phyloP scores from a whole-genome alignment of 2,329 filamentous ascomycete species.

The Didymella pinodella region DNA sequence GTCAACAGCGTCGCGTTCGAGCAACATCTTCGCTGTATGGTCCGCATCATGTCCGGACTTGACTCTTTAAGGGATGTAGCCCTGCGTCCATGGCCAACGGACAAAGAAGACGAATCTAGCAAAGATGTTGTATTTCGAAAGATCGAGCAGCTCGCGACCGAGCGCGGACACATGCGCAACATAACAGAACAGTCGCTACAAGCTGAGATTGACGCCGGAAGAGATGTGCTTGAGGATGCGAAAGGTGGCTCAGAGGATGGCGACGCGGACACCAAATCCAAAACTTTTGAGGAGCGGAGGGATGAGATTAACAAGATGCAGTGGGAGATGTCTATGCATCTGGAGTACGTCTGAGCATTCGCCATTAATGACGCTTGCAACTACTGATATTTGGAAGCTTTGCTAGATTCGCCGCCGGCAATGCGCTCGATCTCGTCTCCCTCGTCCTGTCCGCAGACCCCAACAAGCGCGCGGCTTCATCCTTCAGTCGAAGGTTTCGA shows the following conservation, averaged over 20 bases:
- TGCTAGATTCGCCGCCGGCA: constrained; percentile 42
- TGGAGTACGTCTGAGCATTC: constrained; percentile 57
- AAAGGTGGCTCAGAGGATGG: constrained; percentile 57
- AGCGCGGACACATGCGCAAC: constrained; percentile 82
- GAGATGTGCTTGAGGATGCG: constrained; percentile 52
- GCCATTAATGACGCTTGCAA: constrained; percentile 52
- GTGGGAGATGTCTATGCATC: constrained; percentile 52
- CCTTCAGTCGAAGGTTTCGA: constrained; percentile 43
- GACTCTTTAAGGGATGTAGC: constrained; percentile 58
- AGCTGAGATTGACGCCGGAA: constrained; percentile 67
- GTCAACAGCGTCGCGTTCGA: constrained; percentile 5
- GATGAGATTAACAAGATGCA: constrained; percentile 53
- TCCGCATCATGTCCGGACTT: constrained; percentile 32
- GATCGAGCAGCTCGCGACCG: constrained; percentile 78
- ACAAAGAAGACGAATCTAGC: constrained; percentile 61
- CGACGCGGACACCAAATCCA: constrained; percentile 51
- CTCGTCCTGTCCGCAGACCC: constrained; percentile 44
- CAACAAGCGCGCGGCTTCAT: constrained; percentile 34
- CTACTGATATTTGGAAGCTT: constrained; percentile 33
- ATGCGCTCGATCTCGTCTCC: constrained; percentile 45
- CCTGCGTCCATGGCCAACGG: constrained; percentile 68
- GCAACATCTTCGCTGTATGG: constrained; percentile 6
- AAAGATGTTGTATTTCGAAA: constrained; percentile 67
- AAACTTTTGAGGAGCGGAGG: constrained; percentile 42
- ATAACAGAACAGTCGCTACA: constrained; percentile 77